Evolutionary conservation across 2,329 filamentous ascomycete genomes (phyloP).

Genomic region (Colletotrichum liaoningense): DNA sequence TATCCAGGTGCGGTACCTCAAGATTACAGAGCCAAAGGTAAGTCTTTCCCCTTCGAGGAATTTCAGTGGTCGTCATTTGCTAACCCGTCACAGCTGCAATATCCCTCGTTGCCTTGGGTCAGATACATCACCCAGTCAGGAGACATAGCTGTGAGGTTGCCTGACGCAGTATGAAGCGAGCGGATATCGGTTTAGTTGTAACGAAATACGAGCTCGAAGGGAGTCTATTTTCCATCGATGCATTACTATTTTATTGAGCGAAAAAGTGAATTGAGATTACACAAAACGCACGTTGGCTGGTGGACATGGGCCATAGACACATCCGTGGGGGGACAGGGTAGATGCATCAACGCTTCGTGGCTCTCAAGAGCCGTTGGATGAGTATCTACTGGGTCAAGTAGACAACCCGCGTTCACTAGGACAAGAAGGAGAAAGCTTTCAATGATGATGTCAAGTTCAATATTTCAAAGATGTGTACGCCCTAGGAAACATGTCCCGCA

Average conservation of each 20-base stretch:
- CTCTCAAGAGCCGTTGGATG: neutral
- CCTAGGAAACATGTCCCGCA: neutral
- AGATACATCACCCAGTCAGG: slow-evolving; percentile 98
- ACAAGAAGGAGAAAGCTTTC: neutral
- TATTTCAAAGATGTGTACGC: neutral
- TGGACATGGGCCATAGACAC: neutral
- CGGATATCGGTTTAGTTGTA: neutral
- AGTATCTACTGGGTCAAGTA: neutral
- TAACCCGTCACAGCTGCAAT: slow-evolving; percentile 79
- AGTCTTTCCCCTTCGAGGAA: slow-evolving; percentile 42
- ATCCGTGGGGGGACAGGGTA: neutral
- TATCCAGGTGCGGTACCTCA: slow-evolving; percentile 97
- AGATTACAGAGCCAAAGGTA: slow-evolving; percentile 99
- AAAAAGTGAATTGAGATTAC: slow-evolving; percentile 7
- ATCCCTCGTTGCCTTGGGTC: slow-evolving; percentile 96
- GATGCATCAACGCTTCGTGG: neutral
- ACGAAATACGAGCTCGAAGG: neutral
- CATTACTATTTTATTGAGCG: slow-evolving; percentile 9
- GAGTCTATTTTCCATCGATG: neutral
- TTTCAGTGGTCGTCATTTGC: neutral
- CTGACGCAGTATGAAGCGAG: slow-evolving; percentile 78
- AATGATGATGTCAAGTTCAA: neutral
- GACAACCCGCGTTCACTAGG: neutral
- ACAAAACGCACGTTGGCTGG: neutral
- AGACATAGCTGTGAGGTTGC: slow-evolving; percentile 93